Conservation (phyloP, 495 filamentous ascomycete species). For the Neurospora sp. region DNA sequence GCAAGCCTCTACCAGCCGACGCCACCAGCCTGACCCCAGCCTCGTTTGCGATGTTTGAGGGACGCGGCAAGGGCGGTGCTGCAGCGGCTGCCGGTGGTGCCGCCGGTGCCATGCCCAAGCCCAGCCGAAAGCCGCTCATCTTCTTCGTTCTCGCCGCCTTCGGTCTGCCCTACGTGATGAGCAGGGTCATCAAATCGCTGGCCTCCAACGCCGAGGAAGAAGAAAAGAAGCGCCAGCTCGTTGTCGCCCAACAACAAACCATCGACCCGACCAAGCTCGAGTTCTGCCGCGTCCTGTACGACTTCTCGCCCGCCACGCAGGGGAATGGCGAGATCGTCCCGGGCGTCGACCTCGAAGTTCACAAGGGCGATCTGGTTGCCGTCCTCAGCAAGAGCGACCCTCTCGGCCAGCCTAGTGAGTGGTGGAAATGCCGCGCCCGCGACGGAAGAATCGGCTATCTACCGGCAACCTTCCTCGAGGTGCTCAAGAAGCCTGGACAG, state of each 20-base stretch:
- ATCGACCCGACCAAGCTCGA: constrained; percentile 83
- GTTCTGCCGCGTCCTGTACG: constrained; percentile 90
- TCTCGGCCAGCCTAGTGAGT: constrained; percentile 82
- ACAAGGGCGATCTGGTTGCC: constrained; percentile 92
- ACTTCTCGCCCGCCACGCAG: constrained; percentile 71
- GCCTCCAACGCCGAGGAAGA: constrained; percentile 77
- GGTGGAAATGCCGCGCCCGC: constrained; percentile 94
- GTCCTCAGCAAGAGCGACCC: constrained; percentile 90
- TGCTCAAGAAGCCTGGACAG: constrained; percentile 50
- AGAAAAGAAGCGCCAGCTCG: constrained; percentile 49
- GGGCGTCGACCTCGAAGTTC: constrained; percentile 82
- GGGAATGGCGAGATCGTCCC: constrained; percentile 43
- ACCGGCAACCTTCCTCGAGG: constrained; percentile 79
- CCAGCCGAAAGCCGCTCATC: constrained; percentile 87
- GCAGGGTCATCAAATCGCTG: constrained; percentile 78
- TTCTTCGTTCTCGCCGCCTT: constrained; percentile 94
- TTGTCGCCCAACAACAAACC: constrained; percentile 33
- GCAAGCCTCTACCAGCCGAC: constrained; percentile 78
- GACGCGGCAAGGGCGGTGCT: constrained; percentile 29
- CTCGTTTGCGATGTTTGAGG: constrained; percentile 82
- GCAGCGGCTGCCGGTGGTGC: constrained; percentile 26
- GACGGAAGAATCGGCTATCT: constrained; percentile 88
- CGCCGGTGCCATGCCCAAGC: constrained; percentile 49
- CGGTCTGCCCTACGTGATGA: constrained; percentile 91
- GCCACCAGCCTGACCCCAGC: constrained; percentile 78